These are phyloP conservation scores for Vavraia culicis DNA, from an alignment of 371 early-diverging fungal species.

Conservation along the genomic window DNA sequence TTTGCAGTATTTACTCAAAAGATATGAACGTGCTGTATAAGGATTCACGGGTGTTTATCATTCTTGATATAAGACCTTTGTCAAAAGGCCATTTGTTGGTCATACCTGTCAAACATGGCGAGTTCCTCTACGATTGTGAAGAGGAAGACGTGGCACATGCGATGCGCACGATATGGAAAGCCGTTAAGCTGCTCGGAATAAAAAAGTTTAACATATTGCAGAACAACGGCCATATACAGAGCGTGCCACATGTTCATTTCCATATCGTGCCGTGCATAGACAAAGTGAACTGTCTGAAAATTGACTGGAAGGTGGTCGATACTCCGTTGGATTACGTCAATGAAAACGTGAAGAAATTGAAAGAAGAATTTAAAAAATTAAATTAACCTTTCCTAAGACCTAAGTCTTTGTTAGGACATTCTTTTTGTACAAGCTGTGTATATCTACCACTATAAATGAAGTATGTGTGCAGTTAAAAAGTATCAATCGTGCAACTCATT, in stretches of 20 bases:
- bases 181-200: slow-evolving; percentile 20
- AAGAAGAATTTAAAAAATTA: no score
- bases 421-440: no score
- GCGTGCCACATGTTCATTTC: slow-evolving; percentile 41
- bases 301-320: slow-evolving; percentile 14
- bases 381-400: no score
- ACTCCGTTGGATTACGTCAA: no score
- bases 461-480: no score
- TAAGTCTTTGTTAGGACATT: no score
- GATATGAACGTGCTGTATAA: slow-evolving; percentile 30
- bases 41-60: slow-evolving; percentile 16
- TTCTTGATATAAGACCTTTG: slow-evolving; percentile 39
- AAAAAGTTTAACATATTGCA: slow-evolving; percentile 41
- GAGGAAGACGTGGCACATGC: slow-evolving; percentile 18
- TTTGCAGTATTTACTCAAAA: no score
- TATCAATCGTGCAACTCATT: no score
- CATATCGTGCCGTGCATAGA: slow-evolving; percentile 37
- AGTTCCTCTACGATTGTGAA: slow-evolving; percentile 17
- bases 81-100: slow-evolving; percentile 39
- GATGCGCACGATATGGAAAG: slow-evolving; percentile 10
- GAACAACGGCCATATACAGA: slow-evolving; percentile 40
- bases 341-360: no score
- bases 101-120: slow-evolving; percentile 37
- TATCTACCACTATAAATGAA: no score
- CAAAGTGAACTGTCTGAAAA: slow-evolving; percentile 10